Evolutionary conservation across 2,329 filamentous ascomycete genomes (phyloP).

Genomic region (Dothideomycetes sp.): DNA sequence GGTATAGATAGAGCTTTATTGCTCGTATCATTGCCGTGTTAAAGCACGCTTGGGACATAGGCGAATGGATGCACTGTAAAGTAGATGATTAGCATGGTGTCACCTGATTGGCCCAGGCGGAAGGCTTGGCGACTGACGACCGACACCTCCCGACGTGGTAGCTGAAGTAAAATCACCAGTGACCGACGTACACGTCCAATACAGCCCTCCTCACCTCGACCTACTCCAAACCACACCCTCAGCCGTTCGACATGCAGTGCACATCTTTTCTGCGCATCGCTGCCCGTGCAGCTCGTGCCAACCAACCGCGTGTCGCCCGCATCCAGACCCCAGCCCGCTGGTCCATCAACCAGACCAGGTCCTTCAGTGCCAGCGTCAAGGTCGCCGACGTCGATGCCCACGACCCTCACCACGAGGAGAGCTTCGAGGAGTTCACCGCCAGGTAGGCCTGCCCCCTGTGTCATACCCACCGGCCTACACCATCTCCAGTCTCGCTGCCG

Average conservation of each 20-base stretch:
- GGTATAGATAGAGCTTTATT: too few relatives aligned
- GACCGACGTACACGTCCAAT: background rate
- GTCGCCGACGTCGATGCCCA: constrained; percentile 23
- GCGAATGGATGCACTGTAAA: too few relatives aligned
- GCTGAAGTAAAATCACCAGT: background rate
- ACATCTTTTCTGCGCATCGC: constrained; percentile 14
- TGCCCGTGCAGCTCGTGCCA: constrained; percentile 14
- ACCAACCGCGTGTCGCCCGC: constrained; percentile 12
- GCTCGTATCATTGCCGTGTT: too few relatives aligned
- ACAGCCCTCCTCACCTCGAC: constrained; percentile 10
- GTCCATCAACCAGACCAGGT: constrained; percentile 14
- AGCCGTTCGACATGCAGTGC: constrained; percentile 12
- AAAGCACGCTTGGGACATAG: too few relatives aligned
- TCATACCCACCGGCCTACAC: constrained; percentile 16
- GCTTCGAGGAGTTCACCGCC: constrained; percentile 95
- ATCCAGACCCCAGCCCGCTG: constrained; percentile 4
- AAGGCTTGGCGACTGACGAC: too few relatives aligned
- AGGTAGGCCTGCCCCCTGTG: constrained; percentile 52
- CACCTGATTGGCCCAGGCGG: too few relatives aligned
- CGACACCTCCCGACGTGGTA: too few relatives aligned
- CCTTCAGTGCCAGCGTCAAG: constrained; percentile 39
- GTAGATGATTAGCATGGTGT: too few relatives aligned
- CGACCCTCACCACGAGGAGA: constrained; percentile 76
- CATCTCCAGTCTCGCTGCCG: background rate
- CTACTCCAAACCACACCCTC: constrained; percentile 9